These are phyloP conservation scores for Neoboletus subvelutipes DNA, from an alignment of 768 basidiomycete genomes.

Conservation along the genomic window DNA sequence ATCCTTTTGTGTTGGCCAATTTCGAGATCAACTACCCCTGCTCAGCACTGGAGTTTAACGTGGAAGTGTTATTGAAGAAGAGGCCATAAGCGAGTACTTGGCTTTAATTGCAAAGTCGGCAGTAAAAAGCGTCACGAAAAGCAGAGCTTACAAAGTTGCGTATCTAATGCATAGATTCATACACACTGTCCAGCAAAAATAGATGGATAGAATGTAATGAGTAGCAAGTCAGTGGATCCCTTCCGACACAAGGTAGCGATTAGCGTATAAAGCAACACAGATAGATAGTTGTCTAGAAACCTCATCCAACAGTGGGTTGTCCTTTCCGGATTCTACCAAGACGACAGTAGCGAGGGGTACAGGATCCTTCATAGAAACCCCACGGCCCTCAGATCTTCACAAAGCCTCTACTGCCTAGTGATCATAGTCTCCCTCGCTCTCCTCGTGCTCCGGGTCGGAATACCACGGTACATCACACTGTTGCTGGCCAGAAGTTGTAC, in stretches of 20 bases:
- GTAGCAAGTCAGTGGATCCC: conserved; percentile 7
- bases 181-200: neutral
- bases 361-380: conserved; percentile 51
- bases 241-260: conserved; percentile 12
- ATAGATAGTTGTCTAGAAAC: neutral
- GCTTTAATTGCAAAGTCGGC: neutral
- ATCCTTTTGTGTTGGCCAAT: conserved; percentile 87
- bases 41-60: conserved; percentile 89
- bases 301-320: neutral
- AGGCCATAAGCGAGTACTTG: conserved; percentile 23
- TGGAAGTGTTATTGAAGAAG: conserved; percentile 89
- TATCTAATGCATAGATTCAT: conserved; percentile 5
- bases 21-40: conserved; percentile 96
- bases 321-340: conserved; percentile 1
- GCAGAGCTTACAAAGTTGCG: conserved; percentile 1
- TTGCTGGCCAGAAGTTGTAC: conserved; percentile 31
- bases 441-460: conserved; percentile 46
- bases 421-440: conserved; percentile 46
- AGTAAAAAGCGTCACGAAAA: conserved; percentile 1
- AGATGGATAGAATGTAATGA: conserved; percentile 12
- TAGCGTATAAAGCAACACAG: conserved; percentile 23
- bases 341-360: conserved; percentile 6
- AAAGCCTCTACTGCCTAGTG: conserved; percentile 56
- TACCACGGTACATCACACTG: conserved; percentile 31
- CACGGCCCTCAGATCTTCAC: conserved; percentile 59